Evolutionary conservation across 257 asterid genomes (phyloP).

Genomic region (Nicotiana undulata): DNA sequence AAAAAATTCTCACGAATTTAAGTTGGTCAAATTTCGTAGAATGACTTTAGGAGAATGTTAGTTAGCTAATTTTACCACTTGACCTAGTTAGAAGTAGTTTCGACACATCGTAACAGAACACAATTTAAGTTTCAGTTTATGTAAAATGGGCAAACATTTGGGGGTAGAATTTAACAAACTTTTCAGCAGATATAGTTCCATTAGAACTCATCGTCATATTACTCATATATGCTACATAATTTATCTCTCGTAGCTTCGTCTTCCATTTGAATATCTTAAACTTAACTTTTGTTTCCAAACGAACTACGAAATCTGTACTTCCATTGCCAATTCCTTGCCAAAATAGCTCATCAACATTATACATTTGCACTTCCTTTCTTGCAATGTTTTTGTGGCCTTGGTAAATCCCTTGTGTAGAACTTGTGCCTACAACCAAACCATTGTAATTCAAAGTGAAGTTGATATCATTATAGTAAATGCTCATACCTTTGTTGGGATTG

Average conservation of each 20-base stretch:
- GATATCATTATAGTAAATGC: conserved; percentile 3
- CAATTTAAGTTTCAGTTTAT: background rate
- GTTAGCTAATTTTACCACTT: no score
- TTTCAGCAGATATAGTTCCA: background rate
- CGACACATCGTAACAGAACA: background rate
- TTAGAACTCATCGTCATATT: background rate
- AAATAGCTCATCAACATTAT: background rate
- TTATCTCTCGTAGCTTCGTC: conserved; percentile 1
- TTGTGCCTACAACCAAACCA: background rate
- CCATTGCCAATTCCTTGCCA: background rate
- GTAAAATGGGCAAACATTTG: background rate
- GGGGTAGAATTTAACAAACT: background rate
- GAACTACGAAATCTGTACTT: background rate
- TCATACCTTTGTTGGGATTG: conserved; percentile 9
- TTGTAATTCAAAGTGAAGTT: background rate
- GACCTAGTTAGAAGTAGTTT: background rate
- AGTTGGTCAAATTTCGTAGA: no score
- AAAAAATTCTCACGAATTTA: no score
- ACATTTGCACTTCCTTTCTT: background rate
- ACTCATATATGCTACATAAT: background rate
- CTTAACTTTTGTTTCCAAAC: background rate
- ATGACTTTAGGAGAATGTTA: no score
- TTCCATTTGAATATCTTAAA: conserved; percentile 3
- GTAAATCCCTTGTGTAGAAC: background rate
- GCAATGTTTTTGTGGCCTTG: conserved; percentile 6